These are phyloP conservation scores for Annulohypoxylon maeteangense DNA, from an alignment of 495 filamentous ascomycete species.

Conservation along the genomic window DNA sequence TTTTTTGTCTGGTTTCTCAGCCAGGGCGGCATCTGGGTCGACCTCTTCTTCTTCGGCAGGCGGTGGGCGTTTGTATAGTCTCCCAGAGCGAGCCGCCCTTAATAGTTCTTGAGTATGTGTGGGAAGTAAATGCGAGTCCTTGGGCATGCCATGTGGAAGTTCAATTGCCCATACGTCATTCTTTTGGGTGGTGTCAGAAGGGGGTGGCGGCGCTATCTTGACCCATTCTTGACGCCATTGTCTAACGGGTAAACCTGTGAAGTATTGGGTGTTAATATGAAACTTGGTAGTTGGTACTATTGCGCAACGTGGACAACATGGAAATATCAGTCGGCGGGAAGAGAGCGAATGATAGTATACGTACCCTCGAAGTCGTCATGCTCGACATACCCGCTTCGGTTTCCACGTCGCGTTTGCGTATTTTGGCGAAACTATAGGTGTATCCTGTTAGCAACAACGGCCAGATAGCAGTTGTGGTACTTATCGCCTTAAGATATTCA, in stretches of 20 bases:
- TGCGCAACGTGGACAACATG: not conserved
- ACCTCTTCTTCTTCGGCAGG: slow-evolving; percentile 64
- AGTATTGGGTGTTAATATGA: not conserved
- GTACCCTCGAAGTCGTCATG: slow-evolving; percentile 91
- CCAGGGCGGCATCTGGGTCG: slow-evolving; percentile 58
- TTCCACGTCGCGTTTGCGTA: slow-evolving; percentile 74
- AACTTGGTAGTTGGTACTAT: not conserved
- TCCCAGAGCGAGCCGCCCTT: slow-evolving; percentile 79
- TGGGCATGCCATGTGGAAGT: slow-evolving; percentile 79
- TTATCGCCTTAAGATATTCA: not conserved
- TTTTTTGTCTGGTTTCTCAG: slow-evolving; percentile 58
- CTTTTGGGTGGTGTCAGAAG: slow-evolving; percentile 62
- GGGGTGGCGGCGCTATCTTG: slow-evolving; percentile 72
- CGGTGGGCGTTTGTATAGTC: slow-evolving; percentile 68
- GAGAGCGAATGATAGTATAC: not conserved
- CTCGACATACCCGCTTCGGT: slow-evolving; percentile 78
- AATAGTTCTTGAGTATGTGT: slow-evolving; percentile 85
- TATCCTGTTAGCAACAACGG: slow-evolving; percentile 5
- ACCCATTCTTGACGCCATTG: slow-evolving; percentile 85
- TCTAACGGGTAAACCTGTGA: slow-evolving; percentile 78
- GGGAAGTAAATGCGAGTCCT: slow-evolving; percentile 83
- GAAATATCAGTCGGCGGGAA: not conserved
- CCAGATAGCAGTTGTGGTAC: not conserved
- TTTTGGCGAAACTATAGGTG: slow-evolving; percentile 43
- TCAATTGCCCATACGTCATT: slow-evolving; percentile 66